Evolutionary conservation across 306 rosid genomes (phyloP).

Genomic region (Aeschynomene evenia): DNA sequence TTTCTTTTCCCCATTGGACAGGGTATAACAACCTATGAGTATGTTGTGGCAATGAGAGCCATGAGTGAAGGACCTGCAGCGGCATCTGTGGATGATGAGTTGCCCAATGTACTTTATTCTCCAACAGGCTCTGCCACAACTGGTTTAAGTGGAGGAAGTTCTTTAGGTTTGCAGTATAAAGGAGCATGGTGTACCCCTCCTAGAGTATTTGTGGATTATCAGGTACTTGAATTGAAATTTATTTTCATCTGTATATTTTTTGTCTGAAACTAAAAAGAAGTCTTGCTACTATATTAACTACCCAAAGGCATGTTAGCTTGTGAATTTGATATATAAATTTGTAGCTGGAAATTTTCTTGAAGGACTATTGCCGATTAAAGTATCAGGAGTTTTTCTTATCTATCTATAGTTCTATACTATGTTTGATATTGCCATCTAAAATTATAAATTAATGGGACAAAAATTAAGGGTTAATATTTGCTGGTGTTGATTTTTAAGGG

Average conservation of each 20-base stretch:
- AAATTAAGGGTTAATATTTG: background rate
- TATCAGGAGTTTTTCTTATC: background rate
- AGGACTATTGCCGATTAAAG: background rate
- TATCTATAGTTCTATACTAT: too few relatives aligned
- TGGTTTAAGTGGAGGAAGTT: slow-evolving; percentile 97
- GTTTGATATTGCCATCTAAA: background rate
- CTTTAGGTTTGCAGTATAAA: slow-evolving; percentile 84
- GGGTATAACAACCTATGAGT: slow-evolving; percentile 97
- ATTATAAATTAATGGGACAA: too few relatives aligned
- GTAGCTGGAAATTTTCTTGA: background rate
- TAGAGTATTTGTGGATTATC: slow-evolving; percentile 90
- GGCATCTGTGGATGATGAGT: slow-evolving; percentile 65
- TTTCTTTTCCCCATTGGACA: slow-evolving; percentile 40
- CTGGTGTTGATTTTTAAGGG: background rate
- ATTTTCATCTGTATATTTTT: slow-evolving; percentile 6
- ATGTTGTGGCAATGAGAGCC: slow-evolving; percentile 96
- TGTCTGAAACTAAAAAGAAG: slow-evolving; percentile 2
- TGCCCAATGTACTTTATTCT: slow-evolving; percentile 68
- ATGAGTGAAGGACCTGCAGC: slow-evolving; percentile 82
- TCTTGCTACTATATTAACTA: background rate
- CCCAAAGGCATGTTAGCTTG: slow-evolving; percentile 18
- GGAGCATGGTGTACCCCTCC: slow-evolving; percentile 99
- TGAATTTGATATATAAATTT: slow-evolving; percentile 17
- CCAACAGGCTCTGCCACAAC: slow-evolving; percentile 93
- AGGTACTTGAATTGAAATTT: slow-evolving; percentile 53